Evolutionary conservation across 2,329 filamentous ascomycete genomes (phyloP), one percentile per base, ranked within the genome.

Genomic region (Curvularia sp.): DNA sequence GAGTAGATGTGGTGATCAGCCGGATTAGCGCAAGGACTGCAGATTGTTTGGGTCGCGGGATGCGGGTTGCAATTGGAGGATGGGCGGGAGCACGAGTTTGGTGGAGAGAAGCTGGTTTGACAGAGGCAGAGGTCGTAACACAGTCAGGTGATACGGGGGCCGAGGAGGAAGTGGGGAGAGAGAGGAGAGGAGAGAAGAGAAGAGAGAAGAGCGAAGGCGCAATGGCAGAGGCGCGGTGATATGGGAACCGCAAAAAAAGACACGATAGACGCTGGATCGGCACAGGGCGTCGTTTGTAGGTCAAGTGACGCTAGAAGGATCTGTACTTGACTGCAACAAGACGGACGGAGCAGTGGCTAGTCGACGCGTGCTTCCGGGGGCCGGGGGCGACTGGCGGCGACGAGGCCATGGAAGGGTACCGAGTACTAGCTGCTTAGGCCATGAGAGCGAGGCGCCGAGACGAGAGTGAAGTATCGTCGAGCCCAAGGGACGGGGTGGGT

Each of bases 231-330:
- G 60, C 47, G 44, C 55, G 55, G 54, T 55, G 58, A 56, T 57
- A 46, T 48, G 61, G 59, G 57, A 49, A 50, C 42, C 46, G 38
- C 49, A 42, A 50, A 58, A 53, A 50, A 58, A 53, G 55, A 61
- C 55, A 58, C 43, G 55, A 42, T 35, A 48, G 39, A 53, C 48
- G 60, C 47, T 55, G 55, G 48, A 56, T 60, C 49, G 49, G 57
- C 48, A 46, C 41, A 49, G 57, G 56, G 57, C 61, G 64, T 62
- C 49, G 58, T 64, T 61, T 57, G 55, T 61, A 60, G 60, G 66
- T 68, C 68, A 69, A 70, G 65, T 68, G 71, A 73, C 66, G 63
- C 68, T 72, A 67, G 58, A 53, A 60, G 56, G 62, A 62, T 69
- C 63, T 55, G 60, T 62, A 63, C 64, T 61, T 64, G 62, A 49